These are phyloP conservation scores for Nicotiana knightiana DNA, from an alignment of 257 asterid genomes.

Conservation along the genomic window DNA sequence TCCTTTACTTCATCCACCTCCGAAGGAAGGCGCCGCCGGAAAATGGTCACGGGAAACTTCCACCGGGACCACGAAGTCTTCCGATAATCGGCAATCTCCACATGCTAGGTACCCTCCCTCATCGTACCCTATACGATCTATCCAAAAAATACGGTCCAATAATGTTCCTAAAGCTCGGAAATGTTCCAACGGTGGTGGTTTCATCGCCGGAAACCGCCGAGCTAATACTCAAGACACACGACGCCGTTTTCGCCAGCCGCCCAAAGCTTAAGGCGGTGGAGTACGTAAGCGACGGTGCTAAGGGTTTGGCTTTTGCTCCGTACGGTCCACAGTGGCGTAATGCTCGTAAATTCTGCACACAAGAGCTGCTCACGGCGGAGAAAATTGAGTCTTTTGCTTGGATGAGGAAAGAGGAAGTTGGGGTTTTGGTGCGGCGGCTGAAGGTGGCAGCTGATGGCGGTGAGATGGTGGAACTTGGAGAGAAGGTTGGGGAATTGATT, in stretches of 20 bases:
- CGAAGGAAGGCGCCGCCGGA: not conserved
- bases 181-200: not conserved
- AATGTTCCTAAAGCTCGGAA: not conserved
- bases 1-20: not conserved
- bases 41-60: not conserved
- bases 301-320: not conserved
- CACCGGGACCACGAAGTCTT: constrained; percentile 1
- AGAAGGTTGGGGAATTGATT: constrained; percentile 3
- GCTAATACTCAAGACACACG: constrained; percentile 7
- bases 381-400: not conserved
- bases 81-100: constrained; percentile 12
- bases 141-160: not conserved
- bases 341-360: not conserved
- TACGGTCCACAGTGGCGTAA: constrained; percentile 5
- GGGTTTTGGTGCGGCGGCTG: not conserved
- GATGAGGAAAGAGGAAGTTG: constrained; percentile 10
- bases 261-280: not conserved
- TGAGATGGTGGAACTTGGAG: constrained; percentile 3
- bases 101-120: constrained; percentile 7
- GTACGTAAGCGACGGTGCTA: not conserved
- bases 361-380: not conserved
- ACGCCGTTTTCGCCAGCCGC: constrained; percentile 9
- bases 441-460: not conserved
- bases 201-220: not conserved
- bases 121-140: not conserved